Evolutionary conservation across 2,329 filamentous ascomycete species (phyloP), one percentile per base, ranked within the genome.

Genomic region (Aureobasidium sp.): DNA sequence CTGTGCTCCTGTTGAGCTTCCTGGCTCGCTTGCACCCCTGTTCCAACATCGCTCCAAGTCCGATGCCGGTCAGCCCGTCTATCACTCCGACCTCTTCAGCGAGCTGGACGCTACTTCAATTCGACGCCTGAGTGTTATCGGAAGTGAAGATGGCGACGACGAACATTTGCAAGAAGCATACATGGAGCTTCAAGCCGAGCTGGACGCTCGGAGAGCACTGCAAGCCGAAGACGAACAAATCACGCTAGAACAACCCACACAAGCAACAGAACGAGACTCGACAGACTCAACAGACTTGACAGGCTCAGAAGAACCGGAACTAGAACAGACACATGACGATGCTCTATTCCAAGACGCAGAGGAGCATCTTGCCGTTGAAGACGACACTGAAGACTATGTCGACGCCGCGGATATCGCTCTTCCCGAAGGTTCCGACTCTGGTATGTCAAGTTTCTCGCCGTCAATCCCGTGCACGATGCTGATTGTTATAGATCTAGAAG

Each of bases 61-160:
- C 25, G 57, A 59, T 11, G 45, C 37, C 3, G 44, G 44, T 1
- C 57, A 49, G 36, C 42, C 42, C 11, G 9, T 44, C 5, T 48
- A 44, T 29, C 41, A 37, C 5, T 59, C 54, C 8, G 54, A 47
- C 32, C 57, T 59, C 5, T 59, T 59, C 45, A 59, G 57, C 29
- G 57, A 59, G 39, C 57, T 59, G 29, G 57, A 59, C n/a, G 57
- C 44, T 13, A 59, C 44, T 45, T 59, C 57, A 10, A 29, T 59
- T 13, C 45, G 45, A 49, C 34, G 57, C 34, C 29, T 59, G 45
- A 59, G 57, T 34, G 27, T 59, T 2, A 50, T 42, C 10, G 57
- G 36, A 50, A 50, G 36, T 27, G 57, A 48, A 15, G 15, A 13
- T 15, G 54, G 11, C 4, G 41, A 45, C 6, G 42, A 47, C 10